Base-by-base conservation (phyloP, 2,329 filamentous ascomycete genomes). In the Claviceps humidiphila region DNA sequence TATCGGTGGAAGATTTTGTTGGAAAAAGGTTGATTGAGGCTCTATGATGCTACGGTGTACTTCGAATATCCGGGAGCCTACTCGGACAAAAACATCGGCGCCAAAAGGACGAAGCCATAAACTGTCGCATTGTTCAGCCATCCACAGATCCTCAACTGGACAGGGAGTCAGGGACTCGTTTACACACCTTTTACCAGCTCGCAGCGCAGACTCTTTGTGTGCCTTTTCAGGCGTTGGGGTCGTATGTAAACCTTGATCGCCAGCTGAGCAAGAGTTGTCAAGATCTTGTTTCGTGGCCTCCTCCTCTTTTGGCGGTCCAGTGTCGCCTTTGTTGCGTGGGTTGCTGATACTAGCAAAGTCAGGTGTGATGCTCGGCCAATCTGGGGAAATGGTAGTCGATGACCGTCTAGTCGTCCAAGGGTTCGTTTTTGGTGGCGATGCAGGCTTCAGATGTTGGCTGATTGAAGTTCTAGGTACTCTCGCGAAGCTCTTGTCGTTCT, bases 21-120 rank as follows among this genome's bases (percentile, higher is more conserved):
- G 60, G 48, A 70, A 64, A 61, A 63, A 69, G 5, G 56, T 60
- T 5, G 68, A 69, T 24, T 66, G 59, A 3, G 60, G 54, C 42
- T 57, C 54, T 24, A 70, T 54, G 48, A 70, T 60, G 40, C 64
- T 60, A 41, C 68, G 68, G 54, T 70, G 68, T n/a, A 67, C 56
- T 54, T 56, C 50, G 51, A 64, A 64, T 39, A 53, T 53, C 51
- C 56, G 53, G 3, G 44, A 51, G 16, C 59, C 60, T 14, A 58
- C 57, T 22, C 57, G 55, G 50, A 67, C 57, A 39, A 63, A 53
- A 45, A 68, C 58, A 54, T 68, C 66, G 16, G 66, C 61, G 13
- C 64, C 64, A 54, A 66, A 59, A 1, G 65, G 64, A 13, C 56
- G 56, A 26, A 53, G 55, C 64, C 65, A 68, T 45, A 66, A 59